phyloP scores from a whole-genome alignment of 2,329 filamentous ascomycete genomes.

The Fusarium sp. region DNA sequence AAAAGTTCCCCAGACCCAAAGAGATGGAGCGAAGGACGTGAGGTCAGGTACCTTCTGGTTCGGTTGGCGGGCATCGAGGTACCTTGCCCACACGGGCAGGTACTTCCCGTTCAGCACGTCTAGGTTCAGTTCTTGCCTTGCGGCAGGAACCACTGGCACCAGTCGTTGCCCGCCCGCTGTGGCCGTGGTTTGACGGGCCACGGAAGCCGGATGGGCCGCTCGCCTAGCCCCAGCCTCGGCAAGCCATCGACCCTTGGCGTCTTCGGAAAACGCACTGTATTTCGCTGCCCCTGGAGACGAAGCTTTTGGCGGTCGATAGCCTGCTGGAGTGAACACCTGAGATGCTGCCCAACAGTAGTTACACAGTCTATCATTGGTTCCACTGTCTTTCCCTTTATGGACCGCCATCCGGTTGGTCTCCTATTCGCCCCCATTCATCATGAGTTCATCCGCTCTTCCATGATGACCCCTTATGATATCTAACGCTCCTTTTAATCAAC shows the following conservation, averaged over 20 bases:
- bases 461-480: background rate
- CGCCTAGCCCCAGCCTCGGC: slow-evolving; percentile 13
- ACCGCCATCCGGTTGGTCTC: background rate
- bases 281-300: slow-evolving; percentile 2
- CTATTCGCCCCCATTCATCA: background rate
- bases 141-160: slow-evolving; percentile 13
- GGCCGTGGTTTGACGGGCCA: slow-evolving; percentile 24
- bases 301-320: background rate
- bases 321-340: background rate
- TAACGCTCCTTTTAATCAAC: background rate
- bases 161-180: background rate
- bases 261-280: slow-evolving; percentile 15
- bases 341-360: background rate
- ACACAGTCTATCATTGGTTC: background rate
- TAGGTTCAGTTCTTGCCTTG: background rate
- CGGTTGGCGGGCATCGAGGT: background rate
- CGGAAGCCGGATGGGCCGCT: slow-evolving; percentile 32
- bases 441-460: background rate
- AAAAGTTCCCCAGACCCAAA: slow-evolving; percentile 5
- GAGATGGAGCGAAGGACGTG: background rate
- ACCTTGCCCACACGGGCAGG: slow-evolving; percentile 6
- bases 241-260: slow-evolving; percentile 1
- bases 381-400: background rate
- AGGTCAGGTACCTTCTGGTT: slow-evolving; percentile 21
- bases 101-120: background rate